Base-by-base conservation (phyloP, 768 basidiomycete species). In the Lactarius akahatsu region DNA sequence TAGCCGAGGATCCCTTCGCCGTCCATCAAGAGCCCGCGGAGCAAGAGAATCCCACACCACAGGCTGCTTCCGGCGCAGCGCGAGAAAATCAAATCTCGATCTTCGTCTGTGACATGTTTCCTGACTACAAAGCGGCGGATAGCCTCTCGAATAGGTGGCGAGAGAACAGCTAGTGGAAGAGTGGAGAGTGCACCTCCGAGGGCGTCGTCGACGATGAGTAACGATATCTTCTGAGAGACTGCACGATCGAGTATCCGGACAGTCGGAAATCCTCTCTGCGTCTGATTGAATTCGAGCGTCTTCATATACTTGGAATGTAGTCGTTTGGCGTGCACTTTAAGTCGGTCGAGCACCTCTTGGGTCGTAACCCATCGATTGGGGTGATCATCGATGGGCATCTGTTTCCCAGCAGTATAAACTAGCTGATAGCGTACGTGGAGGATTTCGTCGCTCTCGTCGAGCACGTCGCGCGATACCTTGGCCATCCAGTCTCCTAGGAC, bases 371-470 rank as follows among this genome's bases (percentile, higher is more conserved):
- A 84, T 18, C 82, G 78, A 52, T 78, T 72, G 3, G 81, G 81
- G 52, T 75, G 76, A 55, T 76, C 76, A 50, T 84, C 78, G n/a
- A 82, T 59, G 0, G 76, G 71, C 20, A 47, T 66, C 55, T 79
- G 79, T 5, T 72, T 43, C 52, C 80, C 81, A 36, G 78, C 71
- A 0, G 83, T 81, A 59, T 84, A 85, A 4, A 85, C 74, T 13
- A 85, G 71, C 64, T 84, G 82, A 68, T 84, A 83, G 0, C 77
- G 75, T 50, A 80, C 78, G 59, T 79, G 77, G 6, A 85, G 75
- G 32, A 83, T 76, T 55, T 85, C 68, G 59, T 69, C 66, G 50
- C 66, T 67, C 34, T 67, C 66, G 28, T 67, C 66, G 8, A 67
- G 54, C 8, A 67, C 47, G 16, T 67, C 66, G 28, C 66, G 66